Evolutionary conservation across 2,329 filamentous ascomycete species (phyloP).

Genomic region (Grosmannia serpens): DNA sequence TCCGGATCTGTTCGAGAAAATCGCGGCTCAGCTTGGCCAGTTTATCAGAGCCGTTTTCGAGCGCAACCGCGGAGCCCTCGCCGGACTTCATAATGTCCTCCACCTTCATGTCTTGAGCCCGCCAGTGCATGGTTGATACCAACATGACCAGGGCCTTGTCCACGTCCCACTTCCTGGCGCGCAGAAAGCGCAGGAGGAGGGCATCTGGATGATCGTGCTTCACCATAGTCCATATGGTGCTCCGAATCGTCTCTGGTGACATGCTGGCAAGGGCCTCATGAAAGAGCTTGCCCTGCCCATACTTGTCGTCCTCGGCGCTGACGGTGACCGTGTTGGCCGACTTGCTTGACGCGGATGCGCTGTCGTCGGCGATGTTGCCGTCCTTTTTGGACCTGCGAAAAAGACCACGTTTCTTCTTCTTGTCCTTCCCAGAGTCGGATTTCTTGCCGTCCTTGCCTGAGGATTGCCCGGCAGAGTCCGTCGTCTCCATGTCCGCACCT

Average conservation of each 20-base stretch:
- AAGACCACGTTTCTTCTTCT: conserved; percentile 62
- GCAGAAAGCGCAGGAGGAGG: conserved; percentile 67
- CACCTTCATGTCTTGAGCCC: conserved; percentile 69
- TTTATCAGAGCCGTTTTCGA: conserved; percentile 43
- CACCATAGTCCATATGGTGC: conserved; percentile 83
- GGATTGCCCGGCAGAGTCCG: conserved; percentile 12
- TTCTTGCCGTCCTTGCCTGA: conserved; percentile 22
- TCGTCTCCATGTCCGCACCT: conserved; percentile 12
- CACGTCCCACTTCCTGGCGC: conserved; percentile 92
- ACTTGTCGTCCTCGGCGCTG: conserved; percentile 68
- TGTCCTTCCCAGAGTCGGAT: conserved; percentile 37
- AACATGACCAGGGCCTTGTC: conserved; percentile 90
- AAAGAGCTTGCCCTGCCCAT: conserved; percentile 80
- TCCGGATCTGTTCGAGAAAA: conserved; percentile 70
- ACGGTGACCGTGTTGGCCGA: conserved; percentile 9
- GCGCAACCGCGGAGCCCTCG: conserved; percentile 55
- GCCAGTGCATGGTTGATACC: conserved; percentile 89
- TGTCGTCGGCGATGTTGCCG: conserved; percentile 25
- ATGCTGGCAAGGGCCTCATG: conserved; percentile 67
- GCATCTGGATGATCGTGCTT: conserved; percentile 93
- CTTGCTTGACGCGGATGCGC: not conserved
- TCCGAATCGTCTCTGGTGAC: conserved; percentile 65
- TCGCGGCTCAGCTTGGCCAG: conserved; percentile 56
- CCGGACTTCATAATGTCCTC: conserved; percentile 78
- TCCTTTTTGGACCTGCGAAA: conserved; percentile 54